Evolutionary conservation across 2,329 filamentous ascomycete genomes (phyloP), one percentile per base, ranked within the genome.

Genomic region (Talaromyces albobiverticillius): DNA sequence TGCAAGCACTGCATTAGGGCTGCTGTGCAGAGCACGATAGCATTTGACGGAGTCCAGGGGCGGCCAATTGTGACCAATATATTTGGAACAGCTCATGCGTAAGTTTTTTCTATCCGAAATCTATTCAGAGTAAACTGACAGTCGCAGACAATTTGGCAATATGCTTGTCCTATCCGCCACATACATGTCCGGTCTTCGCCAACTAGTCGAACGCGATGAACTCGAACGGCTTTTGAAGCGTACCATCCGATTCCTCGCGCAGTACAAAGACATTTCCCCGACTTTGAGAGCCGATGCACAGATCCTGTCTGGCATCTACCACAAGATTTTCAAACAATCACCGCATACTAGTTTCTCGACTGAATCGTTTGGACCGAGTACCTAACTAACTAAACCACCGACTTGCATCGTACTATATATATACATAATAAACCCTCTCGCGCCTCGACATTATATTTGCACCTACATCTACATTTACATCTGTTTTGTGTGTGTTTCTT

Each of bases 81-180:
- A 22, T 95, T 96, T 72, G 92, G 93, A 50, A 97, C 93, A 16
- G 88, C 91, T 58, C 93, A 96, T 79, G 92, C 93, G 89, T 95
- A 88, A 83, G 90, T 84, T 32, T 2, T 34, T 26, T 56, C 11
- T 32, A 45, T 52, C n/a, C n/a, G 38, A 45, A 38, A 48, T 36
- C 1, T n/a, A 40, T 7, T 16, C 26, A 18, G 10, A 20, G 8
- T 6, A 38, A 16, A 13, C 18, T 40, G 16, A 40, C 18, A 40
- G 18, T 18, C 36, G 9, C 20, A 95, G 92, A 5, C 94, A 99
- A 90, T 99, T 95, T 77, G 93, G 94, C 55, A 97, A 97, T 68
- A 83, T 96, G 65, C 79, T 97, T 46, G 90, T 95, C n/a, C 82
- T 99, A 2, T 85, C 89, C 23, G 91, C 93, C 1, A 88, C 87